Conservation (phyloP, 495 filamentous ascomycete genomes). For the Ascobolus immersus region DNA sequence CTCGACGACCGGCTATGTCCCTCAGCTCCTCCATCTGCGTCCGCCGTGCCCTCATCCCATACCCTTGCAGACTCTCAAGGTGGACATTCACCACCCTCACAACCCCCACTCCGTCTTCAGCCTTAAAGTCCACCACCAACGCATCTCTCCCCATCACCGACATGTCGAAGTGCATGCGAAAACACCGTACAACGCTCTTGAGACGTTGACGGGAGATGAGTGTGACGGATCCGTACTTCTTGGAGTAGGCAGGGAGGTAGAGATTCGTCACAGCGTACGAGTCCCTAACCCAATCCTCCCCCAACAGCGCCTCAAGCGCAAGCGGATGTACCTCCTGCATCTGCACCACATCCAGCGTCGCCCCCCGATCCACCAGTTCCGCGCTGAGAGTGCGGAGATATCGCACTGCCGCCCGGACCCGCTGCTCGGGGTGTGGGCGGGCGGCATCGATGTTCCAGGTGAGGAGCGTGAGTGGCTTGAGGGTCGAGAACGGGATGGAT, state of each 20-base stretch:
- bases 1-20: constrained; percentile 2
- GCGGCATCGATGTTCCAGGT: constrained; percentile 4
- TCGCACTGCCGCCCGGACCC: too few relatives aligned
- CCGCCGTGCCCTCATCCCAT: background rate
- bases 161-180: constrained; percentile 1
- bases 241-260: background rate
- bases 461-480: too few relatives aligned
- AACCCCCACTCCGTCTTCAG: background rate
- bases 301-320: background rate
- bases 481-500: too few relatives aligned
- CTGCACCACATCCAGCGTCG: too few relatives aligned
- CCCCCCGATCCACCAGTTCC: too few relatives aligned
- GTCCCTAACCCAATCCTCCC: background rate
- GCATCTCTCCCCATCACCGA: constrained; percentile 1
- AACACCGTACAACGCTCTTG: constrained; percentile 1
- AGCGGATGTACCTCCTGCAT: constrained; percentile 3
- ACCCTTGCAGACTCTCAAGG: constrained; percentile 2
- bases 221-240: constrained; percentile 2
- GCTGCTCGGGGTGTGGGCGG: too few relatives aligned
- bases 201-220: background rate
- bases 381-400: too few relatives aligned
- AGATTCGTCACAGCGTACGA: constrained; percentile 3
- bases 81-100: constrained; percentile 6
- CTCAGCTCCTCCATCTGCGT: constrained; percentile 1
- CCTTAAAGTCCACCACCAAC: constrained; percentile 2